phyloP scores from a whole-genome alignment of 1,284 basidiomycete genomes.

The Cutaneotrichosporon cyanovorans region DNA sequence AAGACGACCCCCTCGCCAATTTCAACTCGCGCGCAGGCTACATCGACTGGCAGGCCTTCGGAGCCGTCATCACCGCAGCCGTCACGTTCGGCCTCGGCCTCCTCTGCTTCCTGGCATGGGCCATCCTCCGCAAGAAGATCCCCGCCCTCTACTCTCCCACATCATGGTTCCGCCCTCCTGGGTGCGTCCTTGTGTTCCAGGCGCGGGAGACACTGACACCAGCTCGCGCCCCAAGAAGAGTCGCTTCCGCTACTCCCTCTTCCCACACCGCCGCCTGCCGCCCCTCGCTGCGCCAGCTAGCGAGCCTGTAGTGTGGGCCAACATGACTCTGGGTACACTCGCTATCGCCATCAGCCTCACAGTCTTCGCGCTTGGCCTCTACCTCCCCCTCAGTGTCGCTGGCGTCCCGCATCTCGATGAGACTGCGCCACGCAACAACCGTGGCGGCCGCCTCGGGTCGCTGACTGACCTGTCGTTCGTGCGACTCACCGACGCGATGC shows the following conservation, averaged over 20 bases:
- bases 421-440: slow-evolving; percentile 49
- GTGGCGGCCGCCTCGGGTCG: slow-evolving; percentile 58
- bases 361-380: slow-evolving; percentile 57
- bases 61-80: no score
- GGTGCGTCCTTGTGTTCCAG: no score
- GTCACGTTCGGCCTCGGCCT: no score
- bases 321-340: no score
- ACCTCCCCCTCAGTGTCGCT: slow-evolving; percentile 63
- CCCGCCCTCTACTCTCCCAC: no score
- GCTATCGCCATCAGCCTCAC: slow-evolving; percentile 54
- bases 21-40: no score
- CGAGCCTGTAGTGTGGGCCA: slow-evolving; percentile 62
- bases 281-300: slow-evolving; percentile 55
- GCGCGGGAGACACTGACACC: no score
- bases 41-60: no score
- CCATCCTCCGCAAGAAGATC: no score
- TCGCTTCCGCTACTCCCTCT: not conserved
- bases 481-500: slow-evolving; percentile 58
- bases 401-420: slow-evolving; percentile 59
- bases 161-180: no score
- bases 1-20: no score
- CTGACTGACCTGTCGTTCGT: slow-evolving; percentile 67
- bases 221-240: not conserved
- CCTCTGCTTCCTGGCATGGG: no score
- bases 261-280: slow-evolving; percentile 56